These are phyloP conservation scores for Colletotrichum shisoi DNA, from an alignment of 2,329 filamentous ascomycete genomes.

Conservation along the genomic window DNA sequence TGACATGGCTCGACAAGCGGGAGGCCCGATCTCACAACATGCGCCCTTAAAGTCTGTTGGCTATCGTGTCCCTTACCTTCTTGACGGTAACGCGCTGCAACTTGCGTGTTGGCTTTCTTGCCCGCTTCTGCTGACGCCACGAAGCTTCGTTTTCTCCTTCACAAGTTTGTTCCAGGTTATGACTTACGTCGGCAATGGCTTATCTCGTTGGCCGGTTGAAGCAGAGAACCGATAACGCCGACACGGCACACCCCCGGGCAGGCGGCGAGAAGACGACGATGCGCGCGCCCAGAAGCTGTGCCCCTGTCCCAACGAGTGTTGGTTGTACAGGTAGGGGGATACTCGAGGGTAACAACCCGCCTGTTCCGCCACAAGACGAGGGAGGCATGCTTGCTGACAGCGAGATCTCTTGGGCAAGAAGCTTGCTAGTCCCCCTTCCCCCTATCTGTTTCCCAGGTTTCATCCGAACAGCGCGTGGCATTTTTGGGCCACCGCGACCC, in stretches of 20 bases:
- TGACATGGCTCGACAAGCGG: background rate
- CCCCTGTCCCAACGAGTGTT: constrained; percentile 2
- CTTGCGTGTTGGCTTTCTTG: background rate
- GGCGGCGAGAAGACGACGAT: background rate
- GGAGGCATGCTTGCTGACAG: background rate
- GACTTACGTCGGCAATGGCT: background rate
- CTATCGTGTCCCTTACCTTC: background rate
- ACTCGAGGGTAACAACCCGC: background rate
- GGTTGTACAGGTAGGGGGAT: background rate
- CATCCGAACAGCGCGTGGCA: background rate
- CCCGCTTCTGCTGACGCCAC: background rate
- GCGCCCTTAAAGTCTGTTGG: constrained; percentile 3
- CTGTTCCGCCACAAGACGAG: background rate
- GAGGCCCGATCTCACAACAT: background rate
- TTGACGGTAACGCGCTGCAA: background rate
- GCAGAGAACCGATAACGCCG: background rate
- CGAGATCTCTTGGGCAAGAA: background rate
- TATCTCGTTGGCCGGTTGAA: background rate
- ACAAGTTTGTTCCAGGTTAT: background rate
- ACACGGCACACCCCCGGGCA: too few species aligned
- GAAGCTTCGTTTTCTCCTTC: background rate
- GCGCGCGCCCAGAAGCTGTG: background rate
- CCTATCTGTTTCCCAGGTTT: background rate
- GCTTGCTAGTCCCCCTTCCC: background rate
- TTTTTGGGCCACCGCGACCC: background rate